Evolutionary conservation across 2,329 filamentous ascomycete genomes (phyloP), one percentile per base, ranked within the genome.

Genomic region (Nemania sp.): DNA sequence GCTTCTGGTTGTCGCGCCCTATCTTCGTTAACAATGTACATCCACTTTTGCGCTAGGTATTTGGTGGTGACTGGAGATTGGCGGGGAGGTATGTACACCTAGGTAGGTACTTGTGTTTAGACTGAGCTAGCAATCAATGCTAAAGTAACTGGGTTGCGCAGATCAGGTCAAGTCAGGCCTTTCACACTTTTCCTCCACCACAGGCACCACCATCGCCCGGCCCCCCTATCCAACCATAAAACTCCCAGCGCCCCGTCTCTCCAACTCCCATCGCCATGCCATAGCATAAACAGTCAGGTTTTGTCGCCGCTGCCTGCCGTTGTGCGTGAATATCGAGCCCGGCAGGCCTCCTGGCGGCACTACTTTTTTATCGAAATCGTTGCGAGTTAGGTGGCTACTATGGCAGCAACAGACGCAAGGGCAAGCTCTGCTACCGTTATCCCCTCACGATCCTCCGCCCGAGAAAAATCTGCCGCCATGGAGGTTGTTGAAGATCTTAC

Each of bases 401-500:
- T 74, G 72, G 69, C 69, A 57, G 66, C 65, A 45, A 68, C 67
- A 49, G 43, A 68, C 67, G 47, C 57, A 68, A 62, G 64, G 63
- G 50, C 25, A 29, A 63, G 63, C 32, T 64, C 63, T 48, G 43
- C 65, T 46, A 55, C 65, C 58, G 57, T 67, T 52, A 60, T 69
- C 51, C 64, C 69, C 55, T 63, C 67, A 21, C 62, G 57, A 34
- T 20, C 53, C 52, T 43, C 52, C 15, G 35, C 52, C 5, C 60
- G 57, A 9, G 48, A 47, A 25, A 72, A 63, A 35, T 72, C 79
- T 6, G 79, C 80, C 32, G 74, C 78, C 10, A 76, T 81, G 68
- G 89, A 95, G 71, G 91, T 91, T 5, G 71, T 94, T 42, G 93
- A 97, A 76, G 93, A 98, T 72, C 86, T 99, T 57, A 73, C 89